A percentile compares a stretch with the other conserved stretches of the same genome.
These are phyloP conservation scores for Bullera alba DNA, from an alignment of 768 basidiomycete species.

Conservation along the genomic window DNA sequence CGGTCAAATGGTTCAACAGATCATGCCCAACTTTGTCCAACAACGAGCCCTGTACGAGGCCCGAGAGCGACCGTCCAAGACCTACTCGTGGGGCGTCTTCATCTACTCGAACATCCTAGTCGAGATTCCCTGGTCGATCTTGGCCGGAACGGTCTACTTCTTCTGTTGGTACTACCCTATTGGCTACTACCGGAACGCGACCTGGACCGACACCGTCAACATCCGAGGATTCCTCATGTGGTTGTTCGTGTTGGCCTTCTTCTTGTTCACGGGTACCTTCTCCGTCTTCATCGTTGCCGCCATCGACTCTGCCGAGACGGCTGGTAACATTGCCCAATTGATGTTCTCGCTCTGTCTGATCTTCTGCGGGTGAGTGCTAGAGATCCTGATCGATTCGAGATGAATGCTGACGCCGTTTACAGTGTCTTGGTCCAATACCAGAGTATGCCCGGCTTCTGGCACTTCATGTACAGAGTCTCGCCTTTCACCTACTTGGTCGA, in stretches of 20 bases:
- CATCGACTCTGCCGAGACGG: constrained; percentile 47
- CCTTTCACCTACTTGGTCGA: constrained; percentile 47
- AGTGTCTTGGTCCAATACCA: constrained; percentile 38
- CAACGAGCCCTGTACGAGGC: constrained; percentile 45
- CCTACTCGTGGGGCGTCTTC: constrained; percentile 45
- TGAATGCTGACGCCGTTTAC: neutral
- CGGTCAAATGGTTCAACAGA: constrained; percentile 43
- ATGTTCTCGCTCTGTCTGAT: constrained; percentile 49
- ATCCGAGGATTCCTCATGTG: constrained; percentile 50
- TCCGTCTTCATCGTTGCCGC: constrained; percentile 47
- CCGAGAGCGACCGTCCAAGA: constrained; percentile 45
- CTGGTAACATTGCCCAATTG: constrained; percentile 49
- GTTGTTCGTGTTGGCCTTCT: constrained; percentile 47
- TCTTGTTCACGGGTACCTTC: constrained; percentile 47
- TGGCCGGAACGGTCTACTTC: constrained; percentile 40
- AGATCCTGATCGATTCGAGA: neutral
- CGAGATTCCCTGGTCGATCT: constrained; percentile 30
- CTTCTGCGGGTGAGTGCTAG: constrained; percentile 46
- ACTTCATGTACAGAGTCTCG: constrained; percentile 43
- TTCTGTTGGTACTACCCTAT: constrained; percentile 47
- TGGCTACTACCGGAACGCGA: constrained; percentile 49
- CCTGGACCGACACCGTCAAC: constrained; percentile 41
- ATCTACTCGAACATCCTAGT: constrained; percentile 46
- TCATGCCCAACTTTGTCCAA: constrained; percentile 45
- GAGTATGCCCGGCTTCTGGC: constrained; percentile 43